A percentile compares a stretch with the other conserved stretches of the same genome.
Evolutionary conservation across 495 filamentous ascomycete species (phyloP).

Genomic region (Apiosordaria backusii): DNA sequence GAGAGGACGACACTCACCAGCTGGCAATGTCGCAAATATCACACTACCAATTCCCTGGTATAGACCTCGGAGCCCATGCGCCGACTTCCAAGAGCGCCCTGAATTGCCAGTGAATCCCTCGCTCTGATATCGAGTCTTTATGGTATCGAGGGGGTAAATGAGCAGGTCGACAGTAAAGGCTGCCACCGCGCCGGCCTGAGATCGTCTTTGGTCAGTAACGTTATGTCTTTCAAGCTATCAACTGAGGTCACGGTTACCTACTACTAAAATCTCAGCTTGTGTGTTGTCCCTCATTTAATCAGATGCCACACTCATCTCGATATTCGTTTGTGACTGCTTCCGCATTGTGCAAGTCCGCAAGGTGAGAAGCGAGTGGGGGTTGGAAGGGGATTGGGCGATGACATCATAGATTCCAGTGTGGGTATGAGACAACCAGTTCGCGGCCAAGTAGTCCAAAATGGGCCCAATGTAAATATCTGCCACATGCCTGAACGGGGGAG

Average conservation of each 20-base stretch:
- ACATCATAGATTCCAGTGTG: too few relatives aligned
- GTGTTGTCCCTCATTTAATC: conserved; percentile 1
- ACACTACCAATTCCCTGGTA: conserved; percentile 90
- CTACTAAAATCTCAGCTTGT: background rate
- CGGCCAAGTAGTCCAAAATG: too few relatives aligned
- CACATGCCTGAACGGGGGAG: too few relatives aligned
- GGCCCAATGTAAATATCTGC: too few relatives aligned
- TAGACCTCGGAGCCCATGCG: conserved; percentile 64
- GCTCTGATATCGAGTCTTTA: conserved; percentile 82
- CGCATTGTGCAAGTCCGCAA: too few relatives aligned
- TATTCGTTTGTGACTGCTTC: too few relatives aligned
- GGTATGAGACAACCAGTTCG: too few relatives aligned
- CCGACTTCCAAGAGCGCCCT: conserved; percentile 44
- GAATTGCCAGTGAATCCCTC: conserved; percentile 56
- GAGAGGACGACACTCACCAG: conserved; percentile 50
- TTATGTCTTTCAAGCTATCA: background rate
- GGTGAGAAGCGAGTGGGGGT: too few relatives aligned
- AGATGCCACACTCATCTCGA: background rate
- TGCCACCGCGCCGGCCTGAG: conserved; percentile 73
- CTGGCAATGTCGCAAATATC: conserved; percentile 80
- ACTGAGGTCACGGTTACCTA: background rate
- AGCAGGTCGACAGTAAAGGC: conserved; percentile 77
- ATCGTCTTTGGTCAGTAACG: background rate
- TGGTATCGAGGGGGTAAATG: conserved; percentile 78
- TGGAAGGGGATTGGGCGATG: too few relatives aligned